These are phyloP conservation scores for Aspergillus wentii DNA, from an alignment of 495 filamentous ascomycete genomes.

Conservation along the genomic window DNA sequence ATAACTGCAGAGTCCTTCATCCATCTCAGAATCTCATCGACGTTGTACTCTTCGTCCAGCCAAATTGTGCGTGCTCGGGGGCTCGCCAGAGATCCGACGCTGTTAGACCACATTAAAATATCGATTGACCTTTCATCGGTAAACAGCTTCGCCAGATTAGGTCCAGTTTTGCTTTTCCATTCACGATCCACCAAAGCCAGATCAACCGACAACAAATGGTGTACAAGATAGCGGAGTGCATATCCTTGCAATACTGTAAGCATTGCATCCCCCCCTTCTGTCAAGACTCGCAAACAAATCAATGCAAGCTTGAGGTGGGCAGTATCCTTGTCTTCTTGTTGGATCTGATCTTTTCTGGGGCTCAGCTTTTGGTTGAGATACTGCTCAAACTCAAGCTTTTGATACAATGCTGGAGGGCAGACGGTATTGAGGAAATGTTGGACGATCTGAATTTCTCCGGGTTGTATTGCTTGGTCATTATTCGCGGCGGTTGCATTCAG, in stretches of 20 bases:
- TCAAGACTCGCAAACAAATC: conserved; percentile 2
- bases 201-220: conserved; percentile 3
- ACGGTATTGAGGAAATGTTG: conserved; percentile 6
- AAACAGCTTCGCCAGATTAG: conserved; percentile 5
- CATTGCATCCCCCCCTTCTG: not conserved
- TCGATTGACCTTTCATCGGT: conserved; percentile 1
- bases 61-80: not conserved
- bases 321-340: conserved; percentile 6
- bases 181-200: conserved; percentile 3
- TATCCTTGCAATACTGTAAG: conserved; percentile 3
- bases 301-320: conserved; percentile 4
- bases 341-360: conserved; percentile 3
- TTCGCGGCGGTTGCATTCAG: not conserved
- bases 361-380: conserved; percentile 3
- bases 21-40: not conserved
- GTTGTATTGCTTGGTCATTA: not conserved
- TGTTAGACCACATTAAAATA: conserved; percentile 6
- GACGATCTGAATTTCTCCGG: conserved; percentile 6
- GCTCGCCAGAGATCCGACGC: too few relatives aligned
- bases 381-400: conserved; percentile 6
- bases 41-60: not conserved
- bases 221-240: not conserved
- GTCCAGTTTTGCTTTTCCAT: conserved; percentile 3
- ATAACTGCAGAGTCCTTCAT: not conserved
- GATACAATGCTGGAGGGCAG: conserved; percentile 2